Base-by-base conservation (phyloP, 805 yeast species). In the Candida gorgasii region DNA sequence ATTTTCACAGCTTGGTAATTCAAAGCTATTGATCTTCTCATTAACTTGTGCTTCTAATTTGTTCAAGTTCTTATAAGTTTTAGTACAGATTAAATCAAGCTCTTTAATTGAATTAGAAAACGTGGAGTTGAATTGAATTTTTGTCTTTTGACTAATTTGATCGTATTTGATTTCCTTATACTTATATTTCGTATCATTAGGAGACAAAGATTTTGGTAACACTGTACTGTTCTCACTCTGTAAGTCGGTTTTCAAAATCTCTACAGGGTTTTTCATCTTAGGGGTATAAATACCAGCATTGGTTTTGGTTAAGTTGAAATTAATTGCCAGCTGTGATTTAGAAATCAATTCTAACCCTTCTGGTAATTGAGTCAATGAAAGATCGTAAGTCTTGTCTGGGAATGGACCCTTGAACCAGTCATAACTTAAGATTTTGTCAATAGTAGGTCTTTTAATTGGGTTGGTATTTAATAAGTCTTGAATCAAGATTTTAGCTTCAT, bases 331-430 rank as follows among this genome's bases (percentile, higher is more conserved):
- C 59, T 82, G 86, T 22, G 77, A 75, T 50, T 70, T 72, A 4
- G 83, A 71, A 36, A 86, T 67, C 36, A 72, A 69, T 18, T 73
- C 63, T 52, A 79, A 72, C 16, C 69, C 70, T 24, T 73, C 79
- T 35, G 96, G 96, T 8, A 78, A 68, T 45, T 77, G 76, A 15
- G 73, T 76, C 48, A 86, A 77, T 15, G 88, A 76, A 35, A 78
- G 78, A 40, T 76, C 78, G 17, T 84, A 78, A 28, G 90, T 75
- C 43, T 63, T 71, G 23, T 76, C 76, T 6, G 97, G 97, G 75
- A 90, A 90, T 18, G 84, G 73, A 20, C 95, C 95, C 53, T 77
- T 80, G 65, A 93, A 89, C 89, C 97, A 93, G 26, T 81, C 82
- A 61, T 89, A 87, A 44, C 79, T 84, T 50, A 90, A 75, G 40